Evolutionary conservation across 1,284 basidiomycete genomes (phyloP).

Genomic region (Kalmanozyma brasiliensis): DNA sequence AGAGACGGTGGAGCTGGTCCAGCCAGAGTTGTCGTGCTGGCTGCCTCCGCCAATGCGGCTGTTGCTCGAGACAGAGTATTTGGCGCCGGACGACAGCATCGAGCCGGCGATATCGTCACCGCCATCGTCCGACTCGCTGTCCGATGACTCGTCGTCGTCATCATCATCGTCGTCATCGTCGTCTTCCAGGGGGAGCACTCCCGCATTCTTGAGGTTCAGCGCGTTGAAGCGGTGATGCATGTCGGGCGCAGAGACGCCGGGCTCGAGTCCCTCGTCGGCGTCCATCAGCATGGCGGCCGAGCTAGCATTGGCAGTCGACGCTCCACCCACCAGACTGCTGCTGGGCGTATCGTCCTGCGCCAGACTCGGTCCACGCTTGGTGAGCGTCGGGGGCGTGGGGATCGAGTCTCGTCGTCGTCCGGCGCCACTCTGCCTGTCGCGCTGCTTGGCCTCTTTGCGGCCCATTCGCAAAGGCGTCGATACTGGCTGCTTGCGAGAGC

Average conservation of each 20-base stretch:
- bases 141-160: conserved; percentile 47
- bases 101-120: conserved; percentile 30
- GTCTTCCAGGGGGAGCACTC: conserved; percentile 24
- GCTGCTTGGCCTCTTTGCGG: conserved; percentile 39
- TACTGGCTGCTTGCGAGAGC: conserved; percentile 46
- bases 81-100: conserved; percentile 43
- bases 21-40: conserved; percentile 40
- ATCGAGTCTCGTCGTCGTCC: conserved; percentile 55
- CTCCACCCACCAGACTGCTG: conserved; percentile 19
- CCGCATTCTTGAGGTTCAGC: conserved; percentile 16
- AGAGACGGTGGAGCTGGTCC: conserved; percentile 51
- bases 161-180: conserved; percentile 53
- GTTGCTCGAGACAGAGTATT: conserved; percentile 43
- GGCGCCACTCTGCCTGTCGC: conserved; percentile 16
- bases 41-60: conserved; percentile 35
- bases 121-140: conserved; percentile 41
- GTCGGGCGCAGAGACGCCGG: conserved; percentile 11
- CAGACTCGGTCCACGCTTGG: conserved; percentile 40
- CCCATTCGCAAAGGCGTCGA: conserved; percentile 51
- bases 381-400: conserved; percentile 64
- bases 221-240: conserved; percentile 28
- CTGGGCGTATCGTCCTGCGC: conserved; percentile 22
- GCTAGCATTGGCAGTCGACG: conserved; percentile 26
- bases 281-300: conserved; percentile 57
- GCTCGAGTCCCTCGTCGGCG: conserved; percentile 48